Base-by-base conservation (phyloP, 345 rosid genomes). In the Microthlaspi erraticum region DNA sequence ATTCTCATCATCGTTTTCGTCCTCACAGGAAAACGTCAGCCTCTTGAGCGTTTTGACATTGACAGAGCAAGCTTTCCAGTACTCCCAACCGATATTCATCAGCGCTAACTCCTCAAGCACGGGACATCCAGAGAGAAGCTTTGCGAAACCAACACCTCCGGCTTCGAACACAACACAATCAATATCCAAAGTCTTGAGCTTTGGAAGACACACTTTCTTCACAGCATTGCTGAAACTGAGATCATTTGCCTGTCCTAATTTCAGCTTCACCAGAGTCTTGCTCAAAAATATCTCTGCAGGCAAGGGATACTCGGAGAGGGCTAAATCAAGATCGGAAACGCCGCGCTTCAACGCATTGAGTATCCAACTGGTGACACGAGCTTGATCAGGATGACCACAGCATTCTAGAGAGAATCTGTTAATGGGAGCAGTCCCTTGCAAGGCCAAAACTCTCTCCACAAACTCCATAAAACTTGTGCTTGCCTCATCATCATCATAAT, bases 81-180 rank as follows among this genome's bases (percentile, higher is more conserved):
- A 3, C 1, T 20, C 66, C 74, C 74, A 60, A 33, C 20, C 14
- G 3, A 70, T 8, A 70, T 49, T 50, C 23, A 3, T 18, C 12
- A 70, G 13, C 17, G 50, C 33, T 17, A 70, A 26, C 4, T 70
- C 74, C 67, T 45, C 65, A 13, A 57, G 73, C 10, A 68, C 64
- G 3, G 55, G 64, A 68, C 65, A 68, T 11, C 73, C 73, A 23
- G 65, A 20, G 16, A 68, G 56, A 57, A 68, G 65, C 65, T 34
- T 68, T 10, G 6, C 56, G 6, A 68, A 46, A 8, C 65, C 73
- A 57, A 46, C 14, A 45, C 38, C 65, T 1, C 3, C 12, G 9
- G 45, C 48, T 46, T 68, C 17, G 14, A 68, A 48, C 48, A 1
- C 56, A 45, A 57, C 57, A 2, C 29, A 45, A 2, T 68, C 73